These are phyloP conservation scores for Thelonectria blattea DNA, from an alignment of 2,329 filamentous ascomycete genomes.

Conservation along the genomic window DNA sequence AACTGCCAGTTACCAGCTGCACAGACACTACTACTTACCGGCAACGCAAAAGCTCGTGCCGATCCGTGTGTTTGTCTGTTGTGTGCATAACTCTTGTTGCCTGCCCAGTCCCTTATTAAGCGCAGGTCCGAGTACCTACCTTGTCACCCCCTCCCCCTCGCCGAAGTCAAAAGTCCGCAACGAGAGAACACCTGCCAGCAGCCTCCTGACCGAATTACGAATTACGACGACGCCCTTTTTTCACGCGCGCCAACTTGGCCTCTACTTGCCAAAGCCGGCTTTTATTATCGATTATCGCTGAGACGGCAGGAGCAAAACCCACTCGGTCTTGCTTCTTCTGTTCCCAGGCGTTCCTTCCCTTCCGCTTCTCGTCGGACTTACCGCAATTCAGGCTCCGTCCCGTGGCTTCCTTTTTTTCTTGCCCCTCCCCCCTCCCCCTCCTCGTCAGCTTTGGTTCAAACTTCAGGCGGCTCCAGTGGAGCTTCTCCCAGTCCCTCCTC, in stretches of 20 bases:
- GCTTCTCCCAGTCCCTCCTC: conserved; percentile 1
- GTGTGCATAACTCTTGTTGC: neutral
- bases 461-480: conserved; percentile 12
- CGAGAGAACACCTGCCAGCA: neutral
- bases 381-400: too few relatives aligned
- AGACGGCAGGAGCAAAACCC: conserved; percentile 2
- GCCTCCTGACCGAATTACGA: conserved; percentile 11
- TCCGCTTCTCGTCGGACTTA: neutral
- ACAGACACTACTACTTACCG: neutral
- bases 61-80: neutral
- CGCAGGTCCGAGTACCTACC: neutral
- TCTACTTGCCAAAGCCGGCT: conserved; percentile 1
- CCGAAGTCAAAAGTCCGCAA: conserved; percentile 13
- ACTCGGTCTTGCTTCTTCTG: conserved; percentile 1
- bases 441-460: neutral
- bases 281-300: neutral
- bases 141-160: neutral
- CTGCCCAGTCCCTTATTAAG: neutral
- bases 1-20: neutral
- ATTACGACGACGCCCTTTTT: conserved; percentile 2
- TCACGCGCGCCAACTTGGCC: conserved; percentile 8
- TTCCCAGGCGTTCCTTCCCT: neutral
- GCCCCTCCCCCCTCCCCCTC: conserved; percentile 8
- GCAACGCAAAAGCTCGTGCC: neutral
- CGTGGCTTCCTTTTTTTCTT: neutral